These are phyloP conservation scores for Phialophora verrucosa DNA, from an alignment of 2,329 filamentous ascomycete genomes.

Conservation along the genomic window DNA sequence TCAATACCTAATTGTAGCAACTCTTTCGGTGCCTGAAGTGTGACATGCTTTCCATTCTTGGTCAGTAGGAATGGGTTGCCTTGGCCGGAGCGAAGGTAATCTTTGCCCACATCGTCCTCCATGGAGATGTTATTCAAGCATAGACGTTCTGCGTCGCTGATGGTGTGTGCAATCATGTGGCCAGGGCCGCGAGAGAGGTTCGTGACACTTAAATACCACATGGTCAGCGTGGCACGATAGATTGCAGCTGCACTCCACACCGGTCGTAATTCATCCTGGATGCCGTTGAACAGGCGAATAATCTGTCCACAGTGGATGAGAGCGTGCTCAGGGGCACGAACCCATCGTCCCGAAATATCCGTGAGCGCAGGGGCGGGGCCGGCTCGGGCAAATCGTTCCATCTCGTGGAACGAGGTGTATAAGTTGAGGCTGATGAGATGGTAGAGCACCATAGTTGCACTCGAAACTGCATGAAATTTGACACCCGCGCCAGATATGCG, in stretches of 20 bases:
- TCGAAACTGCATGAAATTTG: background rate
- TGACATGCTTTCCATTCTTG: background rate
- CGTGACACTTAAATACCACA: conserved; percentile 1
- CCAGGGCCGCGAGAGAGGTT: background rate
- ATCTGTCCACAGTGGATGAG: conserved; percentile 18
- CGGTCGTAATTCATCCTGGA: conserved; percentile 1
- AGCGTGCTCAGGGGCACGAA: conserved; percentile 6
- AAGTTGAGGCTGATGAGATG: conserved; percentile 9
- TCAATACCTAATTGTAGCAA: background rate
- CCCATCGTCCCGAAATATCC: background rate
- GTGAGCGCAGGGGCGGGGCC: background rate
- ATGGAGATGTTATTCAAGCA: background rate
- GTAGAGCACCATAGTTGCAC: background rate
- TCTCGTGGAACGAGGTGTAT: conserved; percentile 1
- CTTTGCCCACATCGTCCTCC: background rate
- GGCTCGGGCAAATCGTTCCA: conserved; percentile 11
- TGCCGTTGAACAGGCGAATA: background rate
- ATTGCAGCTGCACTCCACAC: conserved; percentile 14
- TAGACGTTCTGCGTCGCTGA: background rate
- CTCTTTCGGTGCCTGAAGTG: background rate
- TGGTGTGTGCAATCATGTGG: background rate
- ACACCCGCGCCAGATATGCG: background rate
- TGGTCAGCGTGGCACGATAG: conserved; percentile 1
- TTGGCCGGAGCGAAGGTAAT: background rate
- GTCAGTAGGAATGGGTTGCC: background rate